These are phyloP conservation scores for Chaetomium fimeti DNA, from an alignment of 495 filamentous ascomycete species.

Conservation along the genomic window DNA sequence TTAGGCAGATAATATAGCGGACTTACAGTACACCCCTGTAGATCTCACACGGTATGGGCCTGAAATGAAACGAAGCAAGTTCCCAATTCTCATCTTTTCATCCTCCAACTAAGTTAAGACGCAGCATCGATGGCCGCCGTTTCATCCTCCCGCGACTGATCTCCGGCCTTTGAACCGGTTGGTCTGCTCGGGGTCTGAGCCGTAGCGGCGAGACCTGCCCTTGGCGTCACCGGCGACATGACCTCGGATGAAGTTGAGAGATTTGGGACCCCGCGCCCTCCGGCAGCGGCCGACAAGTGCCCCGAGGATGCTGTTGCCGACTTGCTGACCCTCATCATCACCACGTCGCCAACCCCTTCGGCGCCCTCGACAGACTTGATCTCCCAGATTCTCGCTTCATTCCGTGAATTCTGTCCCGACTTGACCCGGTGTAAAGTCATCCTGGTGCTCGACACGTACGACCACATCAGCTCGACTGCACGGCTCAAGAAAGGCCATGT, in stretches of 20 bases:
- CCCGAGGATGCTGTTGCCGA: neutral
- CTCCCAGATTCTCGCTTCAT: conserved; percentile 39
- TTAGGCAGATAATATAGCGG: no score
- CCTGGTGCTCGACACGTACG: conserved; percentile 48
- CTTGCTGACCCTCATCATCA: conserved; percentile 47
- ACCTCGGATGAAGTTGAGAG: neutral
- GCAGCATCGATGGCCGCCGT: neutral
- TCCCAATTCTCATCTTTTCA: no score
- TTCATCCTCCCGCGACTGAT: neutral
- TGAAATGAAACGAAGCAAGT: no score
- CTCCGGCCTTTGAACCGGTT: neutral
- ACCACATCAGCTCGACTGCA: conserved; percentile 38
- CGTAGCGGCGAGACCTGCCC: neutral
- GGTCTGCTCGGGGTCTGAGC: conserved; percentile 7
- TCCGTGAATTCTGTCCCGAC: conserved; percentile 37
- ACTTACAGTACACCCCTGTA: no score
- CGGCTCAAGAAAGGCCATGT: conserved; percentile 49
- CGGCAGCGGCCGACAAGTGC: neutral
- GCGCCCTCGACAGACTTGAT: conserved; percentile 48
- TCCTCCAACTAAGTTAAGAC: no score
- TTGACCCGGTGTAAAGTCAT: conserved; percentile 41
- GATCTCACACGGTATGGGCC: no score
- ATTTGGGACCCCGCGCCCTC: neutral
- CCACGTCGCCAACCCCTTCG: conserved; percentile 50
- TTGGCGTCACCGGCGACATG: conserved; percentile 17